Evolutionary conservation across 306 rosid genomes (phyloP), one percentile per base, ranked within the genome.

Genomic region (Styphnolobium japonicum): DNA sequence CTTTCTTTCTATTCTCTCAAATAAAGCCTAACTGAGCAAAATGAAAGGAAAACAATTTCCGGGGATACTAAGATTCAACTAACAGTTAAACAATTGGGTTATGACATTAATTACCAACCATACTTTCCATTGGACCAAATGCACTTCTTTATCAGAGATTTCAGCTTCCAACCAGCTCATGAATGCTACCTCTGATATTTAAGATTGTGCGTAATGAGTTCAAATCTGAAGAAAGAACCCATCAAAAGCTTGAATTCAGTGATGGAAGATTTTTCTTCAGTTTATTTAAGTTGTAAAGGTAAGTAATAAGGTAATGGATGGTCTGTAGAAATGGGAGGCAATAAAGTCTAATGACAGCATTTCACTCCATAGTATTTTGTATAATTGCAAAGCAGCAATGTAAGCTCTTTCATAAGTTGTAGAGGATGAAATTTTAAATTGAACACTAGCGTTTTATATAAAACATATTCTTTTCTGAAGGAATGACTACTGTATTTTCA

Each of bases 91-190:
- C 55, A 48, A 22, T 49, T 36, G 10, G 52, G 64, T 22, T 76
- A 76, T 56, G 36, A 22, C 36, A 56, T 46, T 33, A 51, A 48
- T 33, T 49, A 69, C 81, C n/a, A 60, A 33, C 8, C 42, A 60
- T 57, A 42, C 15, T 46, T 46, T 60, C 16, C 23, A 52, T 58
- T 57, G 64, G 78, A 79, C 39, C 43, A 60, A 70, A 79, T 67
- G 49, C n/a, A 31, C 61, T 51, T 29, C 70, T 78, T 78, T 69
- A 37, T 31, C 25, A 43, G 49, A 78, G 62, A 51, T 57, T 78
- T 79, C 77, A 46, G 77, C 39, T 33, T 68, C 76, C 34, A 70
- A 40, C 14, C 5, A 71, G 64, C 15, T 23, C 53, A 37, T 10
- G 73, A 34, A 49, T 76, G 65, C 56, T 61, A 51, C 72, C 45